These are phyloP conservation scores for Mortierella sp. DNA, from an alignment of 371 early-diverging fungal species.

Conservation along the genomic window DNA sequence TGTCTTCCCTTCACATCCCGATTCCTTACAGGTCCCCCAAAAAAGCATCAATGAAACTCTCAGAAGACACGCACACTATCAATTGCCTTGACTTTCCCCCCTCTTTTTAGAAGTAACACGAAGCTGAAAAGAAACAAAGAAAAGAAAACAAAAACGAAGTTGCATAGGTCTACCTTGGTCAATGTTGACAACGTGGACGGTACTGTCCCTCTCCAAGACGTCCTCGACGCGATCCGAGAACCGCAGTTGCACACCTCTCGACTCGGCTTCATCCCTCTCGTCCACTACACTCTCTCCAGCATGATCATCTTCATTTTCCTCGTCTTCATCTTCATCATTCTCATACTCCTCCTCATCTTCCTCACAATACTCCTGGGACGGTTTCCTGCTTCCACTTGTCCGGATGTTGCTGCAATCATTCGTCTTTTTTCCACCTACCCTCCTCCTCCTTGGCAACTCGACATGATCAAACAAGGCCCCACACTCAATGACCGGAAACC, in stretches of 20 bases:
- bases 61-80: too few relatives aligned
- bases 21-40: too few relatives aligned
- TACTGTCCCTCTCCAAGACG: conserved; percentile 48
- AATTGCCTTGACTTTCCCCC: neutral
- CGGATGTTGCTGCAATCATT: neutral
- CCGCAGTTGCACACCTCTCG: conserved; percentile 50
- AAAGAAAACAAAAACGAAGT: neutral
- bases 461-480: conserved; percentile 57
- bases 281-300: conserved; percentile 17
- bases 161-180: conserved; percentile 47
- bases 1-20: too few relatives aligned
- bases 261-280: conserved; percentile 42
- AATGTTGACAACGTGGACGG: conserved; percentile 54
- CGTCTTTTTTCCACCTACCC: neutral
- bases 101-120: neutral
- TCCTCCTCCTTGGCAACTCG: conserved; percentile 9
- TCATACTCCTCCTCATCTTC: neutral
- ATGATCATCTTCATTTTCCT: neutral
- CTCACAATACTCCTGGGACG: conserved; percentile 3
- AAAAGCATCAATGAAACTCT: too few relatives aligned
- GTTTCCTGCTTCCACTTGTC: neutral
- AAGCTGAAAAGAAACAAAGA: neutral
- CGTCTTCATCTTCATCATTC: neutral
- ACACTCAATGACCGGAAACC: conserved; percentile 50
- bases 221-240: conserved; percentile 50